Base-by-base conservation (phyloP, 495 filamentous ascomycete genomes). In the Parathielavia appendiculata region DNA sequence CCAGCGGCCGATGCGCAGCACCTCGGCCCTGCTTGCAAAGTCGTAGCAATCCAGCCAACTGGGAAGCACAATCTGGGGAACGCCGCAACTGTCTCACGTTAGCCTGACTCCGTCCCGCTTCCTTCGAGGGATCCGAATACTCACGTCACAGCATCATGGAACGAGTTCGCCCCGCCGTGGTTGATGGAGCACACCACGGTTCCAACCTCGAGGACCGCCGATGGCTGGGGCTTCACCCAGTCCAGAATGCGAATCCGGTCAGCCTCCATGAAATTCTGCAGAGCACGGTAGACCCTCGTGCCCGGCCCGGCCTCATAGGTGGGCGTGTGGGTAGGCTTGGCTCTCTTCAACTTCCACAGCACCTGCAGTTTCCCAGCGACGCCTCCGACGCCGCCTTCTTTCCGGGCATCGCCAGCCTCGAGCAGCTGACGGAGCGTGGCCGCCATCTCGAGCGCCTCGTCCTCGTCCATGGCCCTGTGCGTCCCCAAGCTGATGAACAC, bases 21-120 rank as follows among this genome's bases (percentile, higher is more conserved):
- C 72, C 57, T 81, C 79, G 8, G 71, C 75, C 13, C 78, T 64
- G 19, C 69, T 71, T 2, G 74, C 76, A 60, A 77, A 79, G 50
- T 81, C 78, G 50, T 78, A 81, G 47, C 75, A 78, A 53, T 82
- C 79, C 40, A 77, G 66, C 78, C 78, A 81, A 46, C 72, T 67
- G 1, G 79, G 75, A 1, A 80, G 72, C 1, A 79, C 56, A 1
- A 81, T 66, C 46, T 80, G 77, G 1, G 78, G 76, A 20, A 76
- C 65, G 5, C 76, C 76, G n/a, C 68, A 72, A 54, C 77, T 81
- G 41, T 9, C 1, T 8, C 13, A 13, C 12, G 45, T 49, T 41
- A 40, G 54, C 20, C n/a, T 2, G 35, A 11, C 1, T 32, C 1
- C 23, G 35, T 14, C 1, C 1, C 10, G 1, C 19, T 9, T 35